phyloP scores from a whole-genome alignment of 2,329 filamentous ascomycete species.

The Cyphellophora europaea region DNA sequence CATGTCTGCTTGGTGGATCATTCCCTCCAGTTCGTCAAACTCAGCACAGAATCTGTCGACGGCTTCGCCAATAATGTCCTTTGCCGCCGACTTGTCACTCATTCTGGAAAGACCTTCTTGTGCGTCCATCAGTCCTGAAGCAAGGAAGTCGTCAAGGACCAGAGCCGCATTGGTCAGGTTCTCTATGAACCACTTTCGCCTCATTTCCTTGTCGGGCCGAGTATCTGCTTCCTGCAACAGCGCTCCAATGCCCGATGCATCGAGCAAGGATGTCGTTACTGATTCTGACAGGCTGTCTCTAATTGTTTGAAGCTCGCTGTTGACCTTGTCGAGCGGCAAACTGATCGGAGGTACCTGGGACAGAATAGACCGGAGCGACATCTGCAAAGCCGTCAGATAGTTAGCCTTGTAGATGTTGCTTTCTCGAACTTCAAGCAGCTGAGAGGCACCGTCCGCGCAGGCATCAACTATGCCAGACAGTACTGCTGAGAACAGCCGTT shows the following conservation, averaged over 20 bases:
- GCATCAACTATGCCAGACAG: conserved; percentile 77
- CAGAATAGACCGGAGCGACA: conserved; percentile 46
- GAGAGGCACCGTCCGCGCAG: conserved; percentile 56
- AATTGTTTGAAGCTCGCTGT: conserved; percentile 10
- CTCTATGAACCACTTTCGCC: neutral
- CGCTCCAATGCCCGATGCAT: conserved; percentile 12
- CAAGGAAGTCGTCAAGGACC: conserved; percentile 78
- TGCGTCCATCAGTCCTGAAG: conserved; percentile 86
- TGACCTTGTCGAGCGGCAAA: conserved; percentile 10
- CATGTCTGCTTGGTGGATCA: conserved; percentile 29
- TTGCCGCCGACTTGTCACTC: conserved; percentile 61
- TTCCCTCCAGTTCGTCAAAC: conserved; percentile 63
- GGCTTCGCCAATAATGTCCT: conserved; percentile 71
- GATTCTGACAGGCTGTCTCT: conserved; percentile 9
- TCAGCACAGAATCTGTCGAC: conserved; percentile 75
- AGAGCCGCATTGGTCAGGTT: conserved; percentile 52
- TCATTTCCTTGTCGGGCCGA: conserved; percentile 1
- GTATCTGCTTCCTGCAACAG: conserved; percentile 13
- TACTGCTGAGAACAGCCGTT: conserved; percentile 69
- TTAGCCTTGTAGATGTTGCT: conserved; percentile 43
- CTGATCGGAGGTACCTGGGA: conserved; percentile 26
- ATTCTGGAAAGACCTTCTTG: conserved; percentile 69
- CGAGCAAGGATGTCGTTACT: conserved; percentile 11
- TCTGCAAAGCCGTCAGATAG: conserved; percentile 43
- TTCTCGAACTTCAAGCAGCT: conserved; percentile 3